Evolutionary conservation across 805 yeast species (phyloP).

Genomic region (Saturnispora zaruensis): DNA sequence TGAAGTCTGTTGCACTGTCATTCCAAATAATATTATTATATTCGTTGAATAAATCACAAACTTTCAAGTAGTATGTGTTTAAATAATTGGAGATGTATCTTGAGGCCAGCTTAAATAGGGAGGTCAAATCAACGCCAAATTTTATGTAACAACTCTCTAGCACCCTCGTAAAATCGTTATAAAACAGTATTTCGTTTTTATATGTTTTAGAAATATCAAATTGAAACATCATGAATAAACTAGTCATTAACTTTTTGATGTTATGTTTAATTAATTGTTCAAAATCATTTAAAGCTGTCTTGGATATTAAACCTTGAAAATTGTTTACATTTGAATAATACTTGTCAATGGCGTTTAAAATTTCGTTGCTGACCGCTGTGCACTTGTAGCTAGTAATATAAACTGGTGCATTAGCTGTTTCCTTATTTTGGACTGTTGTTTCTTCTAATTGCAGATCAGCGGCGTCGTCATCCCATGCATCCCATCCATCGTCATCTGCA

Average conservation of each 20-base stretch:
- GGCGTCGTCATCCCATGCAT: slow-evolving; percentile 14
- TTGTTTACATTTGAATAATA: slow-evolving; percentile 17
- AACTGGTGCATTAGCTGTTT: slow-evolving; percentile 1
- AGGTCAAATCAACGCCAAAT: slow-evolving; percentile 17
- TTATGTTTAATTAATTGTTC: slow-evolving; percentile 19
- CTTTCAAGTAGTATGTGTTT: slow-evolving; percentile 5
- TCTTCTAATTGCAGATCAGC: slow-evolving; percentile 12
- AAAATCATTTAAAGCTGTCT: slow-evolving; percentile 16
- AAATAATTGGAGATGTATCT: slow-evolving; percentile 13
- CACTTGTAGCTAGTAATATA: slow-evolving; percentile 15
- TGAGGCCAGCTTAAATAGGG: slow-evolving; percentile 20
- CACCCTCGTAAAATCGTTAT: slow-evolving; percentile 25
- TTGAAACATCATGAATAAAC: slow-evolving; percentile 23
- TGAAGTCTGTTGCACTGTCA: slow-evolving; percentile 7
- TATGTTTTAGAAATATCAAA: slow-evolving; percentile 15
- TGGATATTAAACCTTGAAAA: slow-evolving; percentile 11
- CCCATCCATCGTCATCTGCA: slow-evolving; percentile 26
- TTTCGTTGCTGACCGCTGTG: slow-evolving; percentile 14
- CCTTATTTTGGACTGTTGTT: background rate
- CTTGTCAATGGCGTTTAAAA: slow-evolving; percentile 13
- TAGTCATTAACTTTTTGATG: slow-evolving; percentile 21
- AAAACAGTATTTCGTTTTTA: slow-evolving; percentile 22
- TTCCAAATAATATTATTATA: slow-evolving; percentile 17
- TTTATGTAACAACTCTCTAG: slow-evolving; percentile 16
- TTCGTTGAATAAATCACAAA: slow-evolving; percentile 12